Evolutionary conservation across 169 alveolate genomes (phyloP).

Genomic region (Plasmodium cynomolgi): DNA sequence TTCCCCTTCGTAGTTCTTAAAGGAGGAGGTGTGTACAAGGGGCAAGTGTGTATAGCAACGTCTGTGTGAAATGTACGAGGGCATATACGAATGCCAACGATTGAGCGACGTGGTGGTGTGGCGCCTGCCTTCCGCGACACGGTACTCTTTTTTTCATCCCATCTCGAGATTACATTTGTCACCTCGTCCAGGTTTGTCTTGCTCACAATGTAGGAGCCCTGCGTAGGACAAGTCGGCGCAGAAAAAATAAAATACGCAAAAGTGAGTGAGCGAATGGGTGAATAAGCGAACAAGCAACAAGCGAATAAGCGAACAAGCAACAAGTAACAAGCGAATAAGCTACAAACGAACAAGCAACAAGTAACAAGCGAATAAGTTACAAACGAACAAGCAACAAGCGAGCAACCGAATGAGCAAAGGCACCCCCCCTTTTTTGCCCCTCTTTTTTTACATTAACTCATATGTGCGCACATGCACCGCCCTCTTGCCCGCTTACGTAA

Average conservation of each 20-base stretch:
- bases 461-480: not conserved
- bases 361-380: too few relatives aligned
- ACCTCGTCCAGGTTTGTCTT: conserved; percentile 49
- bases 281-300: not conserved
- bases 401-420: not conserved
- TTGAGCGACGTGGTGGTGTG: not conserved
- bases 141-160: not conserved
- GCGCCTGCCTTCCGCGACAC: not conserved
- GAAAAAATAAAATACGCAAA: not conserved
- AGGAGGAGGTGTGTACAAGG: not conserved
- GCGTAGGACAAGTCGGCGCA: not conserved
- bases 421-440: not conserved
- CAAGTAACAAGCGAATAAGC: not conserved
- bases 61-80: not conserved
- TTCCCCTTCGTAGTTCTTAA: conserved; percentile 47
- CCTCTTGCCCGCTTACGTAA: conserved; percentile 24
- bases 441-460: not conserved
- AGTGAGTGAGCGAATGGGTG: not conserved
- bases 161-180: conserved; percentile 13
- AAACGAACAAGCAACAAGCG: not conserved
- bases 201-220: conserved; percentile 40
- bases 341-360: too few relatives aligned
- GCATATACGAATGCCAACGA: not conserved
- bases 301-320: not conserved
- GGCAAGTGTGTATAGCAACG: not conserved